These are phyloP conservation scores for Starmerella vitae DNA, from an alignment of 805 yeast species.

Conservation along the genomic window DNA sequence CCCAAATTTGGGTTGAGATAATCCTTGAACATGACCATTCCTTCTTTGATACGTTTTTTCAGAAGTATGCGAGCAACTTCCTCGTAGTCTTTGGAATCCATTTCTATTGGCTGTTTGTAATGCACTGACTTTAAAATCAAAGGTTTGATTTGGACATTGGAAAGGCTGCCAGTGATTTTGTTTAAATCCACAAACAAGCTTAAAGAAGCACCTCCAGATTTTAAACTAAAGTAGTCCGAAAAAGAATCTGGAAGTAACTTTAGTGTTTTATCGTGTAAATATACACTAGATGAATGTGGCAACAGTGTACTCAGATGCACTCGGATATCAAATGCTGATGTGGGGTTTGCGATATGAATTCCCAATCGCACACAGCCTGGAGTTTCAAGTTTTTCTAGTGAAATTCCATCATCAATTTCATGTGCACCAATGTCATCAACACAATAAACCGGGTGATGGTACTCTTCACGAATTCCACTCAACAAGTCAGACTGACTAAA, in stretches of 20 bases:
- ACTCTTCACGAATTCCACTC: slow-evolving; percentile 4
- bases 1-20: slow-evolving; percentile 6
- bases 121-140: slow-evolving; percentile 1
- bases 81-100: slow-evolving; percentile 9
- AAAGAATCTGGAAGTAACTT: slow-evolving; percentile 10
- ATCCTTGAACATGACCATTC: slow-evolving; percentile 31
- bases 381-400: slow-evolving; percentile 25
- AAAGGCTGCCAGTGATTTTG: neutral
- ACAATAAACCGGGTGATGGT: slow-evolving; percentile 41
- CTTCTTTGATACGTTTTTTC: slow-evolving; percentile 27
- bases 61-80: slow-evolving; percentile 26
- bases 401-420: slow-evolving; percentile 89
- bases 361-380: slow-evolving; percentile 30
- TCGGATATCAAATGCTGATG: slow-evolving; percentile 38
- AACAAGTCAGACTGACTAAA: slow-evolving; percentile 2
- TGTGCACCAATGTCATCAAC: slow-evolving; percentile 70
- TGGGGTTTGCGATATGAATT: slow-evolving; percentile 79
- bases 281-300: slow-evolving; percentile 7
- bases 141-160: slow-evolving; percentile 4
- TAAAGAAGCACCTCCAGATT: slow-evolving; percentile 4
- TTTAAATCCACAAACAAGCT: slow-evolving; percentile 10
- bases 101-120: neutral
- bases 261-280: neutral
- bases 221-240: slow-evolving; percentile 3
- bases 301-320: slow-evolving; percentile 28